Percentiles rank a stretch among this genome's conserved stretches.
Evolutionary conservation across 176 grass and related monocot genomes (phyloP).

Genomic region (Phoenix dactylifera): DNA sequence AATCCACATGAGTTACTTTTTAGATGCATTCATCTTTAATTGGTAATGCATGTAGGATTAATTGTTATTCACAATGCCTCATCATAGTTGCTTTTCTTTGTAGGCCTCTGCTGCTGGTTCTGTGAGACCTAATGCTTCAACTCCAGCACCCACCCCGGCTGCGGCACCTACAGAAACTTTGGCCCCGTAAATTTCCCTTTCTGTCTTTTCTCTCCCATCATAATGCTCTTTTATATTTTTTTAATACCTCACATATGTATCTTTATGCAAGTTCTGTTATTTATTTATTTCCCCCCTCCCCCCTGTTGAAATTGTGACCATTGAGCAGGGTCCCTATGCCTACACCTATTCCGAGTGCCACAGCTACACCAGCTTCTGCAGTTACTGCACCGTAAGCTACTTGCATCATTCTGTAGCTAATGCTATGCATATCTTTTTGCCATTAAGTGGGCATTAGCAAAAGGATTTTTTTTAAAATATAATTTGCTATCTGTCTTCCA

Average conservation of each 20-base stretch:
- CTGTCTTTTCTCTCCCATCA: not conserved
- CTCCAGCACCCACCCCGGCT: slow-evolving; percentile 33
- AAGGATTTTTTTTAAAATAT: not conserved
- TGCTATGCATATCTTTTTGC: too few relatives aligned
- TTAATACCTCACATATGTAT: too few relatives aligned
- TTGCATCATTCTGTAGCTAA: slow-evolving; percentile 11
- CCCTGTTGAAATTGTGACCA: not conserved
- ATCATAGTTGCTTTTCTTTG: not conserved
- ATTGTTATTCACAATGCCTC: too few relatives aligned
- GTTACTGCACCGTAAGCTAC: slow-evolving; percentile 43
- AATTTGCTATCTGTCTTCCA: not conserved
- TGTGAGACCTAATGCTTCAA: slow-evolving; percentile 28
- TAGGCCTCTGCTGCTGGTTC: slow-evolving; percentile 33
- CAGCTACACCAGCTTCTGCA: slow-evolving; percentile 35
- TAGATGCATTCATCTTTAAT: too few relatives aligned
- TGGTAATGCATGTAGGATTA: too few relatives aligned
- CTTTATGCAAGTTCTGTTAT: too few relatives aligned
- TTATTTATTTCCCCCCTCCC: too few relatives aligned
- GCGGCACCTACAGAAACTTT: slow-evolving; percentile 36
- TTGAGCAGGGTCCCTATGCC: slow-evolving; percentile 34
- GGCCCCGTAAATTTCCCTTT: slow-evolving; percentile 39
- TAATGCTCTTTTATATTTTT: too few relatives aligned
- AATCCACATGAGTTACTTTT: too few relatives aligned
- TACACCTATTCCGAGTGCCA: slow-evolving; percentile 17
- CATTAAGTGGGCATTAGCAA: too few relatives aligned